A percentile compares a stretch with the other conserved stretches of the same genome.
phyloP scores from a whole-genome alignment of 2,329 filamentous ascomycete species.

The Sporothrix dimorphospora region DNA sequence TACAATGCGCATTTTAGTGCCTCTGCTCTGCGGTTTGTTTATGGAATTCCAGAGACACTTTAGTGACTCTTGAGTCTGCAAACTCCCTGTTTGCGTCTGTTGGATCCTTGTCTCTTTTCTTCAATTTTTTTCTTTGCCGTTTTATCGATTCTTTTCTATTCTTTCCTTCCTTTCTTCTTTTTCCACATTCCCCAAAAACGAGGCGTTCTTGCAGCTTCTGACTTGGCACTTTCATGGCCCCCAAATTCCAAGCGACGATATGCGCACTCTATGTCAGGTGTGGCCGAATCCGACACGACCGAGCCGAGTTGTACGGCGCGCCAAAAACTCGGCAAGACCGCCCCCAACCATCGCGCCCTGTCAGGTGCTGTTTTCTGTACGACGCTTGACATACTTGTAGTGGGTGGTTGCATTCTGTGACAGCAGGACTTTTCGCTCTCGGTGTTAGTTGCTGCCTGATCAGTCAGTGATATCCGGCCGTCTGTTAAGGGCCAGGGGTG shows the following conservation, averaged over 20 bases:
- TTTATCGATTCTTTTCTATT: not conserved
- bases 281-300: not conserved
- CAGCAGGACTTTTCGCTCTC: not conserved
- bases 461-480: not conserved
- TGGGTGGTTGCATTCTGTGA: slow-evolving; percentile 19
- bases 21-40: not conserved
- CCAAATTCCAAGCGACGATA: not conserved
- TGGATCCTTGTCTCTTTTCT: not conserved
- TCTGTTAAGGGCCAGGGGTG: slow-evolving; percentile 5
- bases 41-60: no score
- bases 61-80: no score
- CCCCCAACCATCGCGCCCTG: not conserved
- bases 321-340: not conserved
- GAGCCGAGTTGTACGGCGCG: not conserved
- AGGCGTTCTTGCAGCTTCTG: not conserved
- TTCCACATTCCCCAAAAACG: not conserved
- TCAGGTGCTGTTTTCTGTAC: no score
- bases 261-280: not conserved
- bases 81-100: no score
- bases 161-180: not conserved
- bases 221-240: slow-evolving; percentile 6
- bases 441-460: slow-evolving; percentile 23
- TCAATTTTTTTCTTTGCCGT: no score
- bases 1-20: not conserved
- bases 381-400: no score